Evolutionary conservation across 2,329 filamentous ascomycete species (phyloP), one percentile per base, ranked within the genome.

Genomic region (Lachnellula arida): DNA sequence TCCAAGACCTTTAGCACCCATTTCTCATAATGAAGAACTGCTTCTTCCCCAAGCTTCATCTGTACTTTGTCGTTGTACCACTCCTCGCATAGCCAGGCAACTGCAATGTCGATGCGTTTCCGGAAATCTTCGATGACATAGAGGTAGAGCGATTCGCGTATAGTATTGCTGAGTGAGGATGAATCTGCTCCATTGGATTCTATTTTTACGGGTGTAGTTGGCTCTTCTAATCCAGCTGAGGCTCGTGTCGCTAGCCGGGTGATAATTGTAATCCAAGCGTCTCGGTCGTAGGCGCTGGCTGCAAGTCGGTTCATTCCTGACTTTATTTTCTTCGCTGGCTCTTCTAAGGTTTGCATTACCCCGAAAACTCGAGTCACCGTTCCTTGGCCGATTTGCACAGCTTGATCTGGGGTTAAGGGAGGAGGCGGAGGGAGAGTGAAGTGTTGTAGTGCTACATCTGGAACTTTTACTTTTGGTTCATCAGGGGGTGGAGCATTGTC

Each of bases 1-100:
- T 97, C 91, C 17, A 99, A 78, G n/a, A 97, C 78, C 57, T 86
- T 87, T 59, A 92, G 73, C 2, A 85, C 84, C 81, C 89, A 95
- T 67, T 84, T 84, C 57, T 91, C 85, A 71, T 96, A 97, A 70
- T 94, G 82, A 35, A 80, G 68, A 3, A 81, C 77, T 7, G 79
- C 78, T 42, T 79, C 76, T 11, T 70, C 70, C 48, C 68, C 72
- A 50, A 69, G 64, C 57, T 73, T 75, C 44, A 64, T 72, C 54
- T 79, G 74, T 34, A 91, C 72, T 44, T 78, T 85, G 70, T 97
- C 93, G 66, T 92, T 95, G 72, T 96, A 97, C 93, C 94, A 99
- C 73, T 99, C 94, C 71, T 99, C 94, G 65, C 88, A 96, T 15
- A 99, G 79, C 94, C 94, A 99, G 7, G 87, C 86, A 51, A 97